A percentile compares a stretch with the other conserved stretches of the same genome.
phyloP scores from a whole-genome alignment of 305 asterid species.

The Fraxinus velutina region DNA sequence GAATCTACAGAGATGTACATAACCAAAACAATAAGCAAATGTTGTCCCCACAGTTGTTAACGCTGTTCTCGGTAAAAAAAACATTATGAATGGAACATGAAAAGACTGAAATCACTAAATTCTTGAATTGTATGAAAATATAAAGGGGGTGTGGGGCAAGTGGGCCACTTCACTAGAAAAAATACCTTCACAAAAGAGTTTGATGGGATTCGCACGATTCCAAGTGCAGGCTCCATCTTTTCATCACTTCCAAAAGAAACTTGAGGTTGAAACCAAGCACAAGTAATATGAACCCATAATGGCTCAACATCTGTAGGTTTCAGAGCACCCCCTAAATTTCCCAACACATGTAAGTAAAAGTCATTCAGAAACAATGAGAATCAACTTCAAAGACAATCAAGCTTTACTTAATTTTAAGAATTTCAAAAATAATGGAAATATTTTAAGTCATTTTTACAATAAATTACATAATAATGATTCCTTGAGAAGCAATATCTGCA shows the following conservation, averaged over 20 bases:
- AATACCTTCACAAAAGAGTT: constrained; percentile 85
- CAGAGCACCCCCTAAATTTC: constrained; percentile 79
- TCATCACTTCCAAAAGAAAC: constrained; percentile 92
- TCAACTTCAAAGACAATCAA: background rate
- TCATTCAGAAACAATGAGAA: background rate
- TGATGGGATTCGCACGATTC: constrained; percentile 86
- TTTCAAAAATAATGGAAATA: background rate
- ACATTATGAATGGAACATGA: constrained; percentile 1
- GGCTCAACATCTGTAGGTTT: constrained; percentile 85
- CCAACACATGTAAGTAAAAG: constrained; percentile 25
- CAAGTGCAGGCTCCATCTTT: constrained; percentile 96
- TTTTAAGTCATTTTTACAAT: constrained; percentile 4
- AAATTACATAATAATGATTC: background rate
- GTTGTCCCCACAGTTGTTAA: constrained; percentile 4
- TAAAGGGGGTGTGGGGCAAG: background rate
- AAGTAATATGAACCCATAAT: constrained; percentile 94
- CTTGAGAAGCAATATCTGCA: background rate
- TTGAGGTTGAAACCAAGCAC: constrained; percentile 99
- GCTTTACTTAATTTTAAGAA: background rate
- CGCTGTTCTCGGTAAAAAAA: background rate
- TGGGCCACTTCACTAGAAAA: constrained; percentile 1
- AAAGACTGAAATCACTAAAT: background rate
- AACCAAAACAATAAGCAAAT: background rate
- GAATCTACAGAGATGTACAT: constrained; percentile 11
- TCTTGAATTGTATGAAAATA: background rate